Conservation (phyloP, 2,329 filamentous ascomycete species). For the Exophiala bonariae region DNA sequence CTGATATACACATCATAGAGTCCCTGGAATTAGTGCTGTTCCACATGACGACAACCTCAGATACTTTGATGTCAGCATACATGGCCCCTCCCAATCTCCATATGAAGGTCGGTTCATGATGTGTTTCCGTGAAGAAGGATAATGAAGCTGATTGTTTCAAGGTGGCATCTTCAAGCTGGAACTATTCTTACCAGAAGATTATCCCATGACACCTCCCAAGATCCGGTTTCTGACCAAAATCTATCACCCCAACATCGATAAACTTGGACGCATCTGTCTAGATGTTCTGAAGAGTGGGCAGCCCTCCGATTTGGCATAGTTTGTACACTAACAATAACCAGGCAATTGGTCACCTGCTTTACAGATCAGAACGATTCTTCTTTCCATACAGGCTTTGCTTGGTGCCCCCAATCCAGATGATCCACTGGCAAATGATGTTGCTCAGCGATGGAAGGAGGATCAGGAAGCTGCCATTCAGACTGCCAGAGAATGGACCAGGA, state of each 20-base stretch:
- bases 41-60: conserved; percentile 96
- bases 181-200: conserved; percentile 96
- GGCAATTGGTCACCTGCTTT: conserved; percentile 98
- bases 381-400: conserved; percentile 94
- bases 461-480: conserved; percentile 89
- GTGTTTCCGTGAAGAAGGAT: no score
- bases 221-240: conserved; percentile 99
- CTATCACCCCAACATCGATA: conserved; percentile 98
- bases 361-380: conserved; percentile 96
- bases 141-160: conserved; percentile 34
- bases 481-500: conserved; percentile 85
- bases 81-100: conserved; percentile 86
- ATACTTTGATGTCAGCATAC: conserved; percentile 97
- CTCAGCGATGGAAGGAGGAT: conserved; percentile 97
- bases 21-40: conserved; percentile 91
- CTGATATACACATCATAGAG: conserved; percentile 53
- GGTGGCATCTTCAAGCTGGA: conserved; percentile 93
- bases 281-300: conserved; percentile 1
- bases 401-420: conserved; percentile 97
- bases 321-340: conserved; percentile 38
- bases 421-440: conserved; percentile 95
- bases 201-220: conserved; percentile 98
- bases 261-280: conserved; percentile 85
- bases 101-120: conserved; percentile 73
- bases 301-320: background rate